Conservation (phyloP, 75 land plant species). For the Cunninghamia lanceolata region DNA sequence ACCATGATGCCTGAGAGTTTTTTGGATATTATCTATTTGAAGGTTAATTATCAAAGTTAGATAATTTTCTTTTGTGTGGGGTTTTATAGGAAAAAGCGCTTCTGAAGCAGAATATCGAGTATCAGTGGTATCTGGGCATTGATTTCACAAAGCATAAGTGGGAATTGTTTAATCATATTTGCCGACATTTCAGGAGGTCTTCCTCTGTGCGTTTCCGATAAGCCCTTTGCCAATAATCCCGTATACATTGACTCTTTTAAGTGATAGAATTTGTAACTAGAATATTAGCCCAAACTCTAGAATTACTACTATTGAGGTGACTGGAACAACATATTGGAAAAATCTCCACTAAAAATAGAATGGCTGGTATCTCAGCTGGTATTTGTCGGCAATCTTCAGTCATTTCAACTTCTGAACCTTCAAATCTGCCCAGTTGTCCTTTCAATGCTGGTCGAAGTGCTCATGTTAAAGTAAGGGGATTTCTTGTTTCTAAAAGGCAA, state of each 20-base stretch:
- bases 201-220: not conserved
- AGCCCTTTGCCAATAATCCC: not conserved
- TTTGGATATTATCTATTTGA: not conserved
- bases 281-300: not conserved
- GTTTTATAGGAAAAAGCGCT: not conserved
- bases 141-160: not conserved
- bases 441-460: not conserved
- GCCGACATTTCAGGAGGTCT: slow-evolving; percentile 4
- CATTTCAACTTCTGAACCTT: not conserved
- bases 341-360: not conserved
- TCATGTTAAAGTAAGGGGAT: not conserved
- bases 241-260: not conserved
- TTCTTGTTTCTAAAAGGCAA: not conserved
- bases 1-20: too few relatives aligned
- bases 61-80: not conserved
- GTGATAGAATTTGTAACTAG: not conserved
- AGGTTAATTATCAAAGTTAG: not conserved
- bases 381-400: not conserved
- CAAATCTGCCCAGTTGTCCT: not conserved
- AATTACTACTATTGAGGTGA: not conserved
- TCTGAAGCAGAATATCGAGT: not conserved
- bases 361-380: not conserved
- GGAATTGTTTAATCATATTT: not conserved
- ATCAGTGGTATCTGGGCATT: not conserved
- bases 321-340: not conserved